These are phyloP conservation scores for Blastobotrys serpentis DNA, from an alignment of 1,139 yeast genomes.

Conservation along the genomic window DNA sequence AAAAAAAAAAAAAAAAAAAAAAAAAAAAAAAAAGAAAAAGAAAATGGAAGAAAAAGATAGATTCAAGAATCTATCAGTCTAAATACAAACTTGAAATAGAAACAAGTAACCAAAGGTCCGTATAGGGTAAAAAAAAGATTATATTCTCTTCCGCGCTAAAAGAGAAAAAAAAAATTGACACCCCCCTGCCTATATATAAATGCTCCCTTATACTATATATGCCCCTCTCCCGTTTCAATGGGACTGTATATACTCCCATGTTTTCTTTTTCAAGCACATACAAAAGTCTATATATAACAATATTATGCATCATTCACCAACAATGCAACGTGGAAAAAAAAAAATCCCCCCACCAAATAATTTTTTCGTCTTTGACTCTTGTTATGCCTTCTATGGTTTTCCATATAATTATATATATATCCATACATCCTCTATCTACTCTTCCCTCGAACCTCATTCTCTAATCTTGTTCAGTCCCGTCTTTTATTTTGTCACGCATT, in stretches of 20 bases:
- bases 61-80: background rate
- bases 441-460: too few species aligned
- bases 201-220: too few species aligned
- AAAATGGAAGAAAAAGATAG: background rate
- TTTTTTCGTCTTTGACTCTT: background rate
- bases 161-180: slow-evolving; percentile 6
- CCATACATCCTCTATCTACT: too few species aligned
- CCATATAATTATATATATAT: too few species aligned
- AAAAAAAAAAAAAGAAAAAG: slow-evolving; percentile 2
- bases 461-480: background rate
- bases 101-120: background rate
- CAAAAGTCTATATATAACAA: slow-evolving; percentile 5
- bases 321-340: slow-evolving; percentile 5
- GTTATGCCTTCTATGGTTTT: background rate
- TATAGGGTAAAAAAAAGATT: background rate
- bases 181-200: slow-evolving; percentile 7
- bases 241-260: background rate
- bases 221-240: slow-evolving; percentile 7
- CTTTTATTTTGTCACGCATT: slow-evolving; percentile 2
- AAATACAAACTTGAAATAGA: background rate
- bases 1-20: background rate
- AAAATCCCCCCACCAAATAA: background rate
- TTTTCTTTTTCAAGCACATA: slow-evolving; percentile 3
- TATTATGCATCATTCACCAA: slow-evolving; percentile 3
- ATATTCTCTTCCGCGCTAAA: background rate